Percentiles rank a stretch among this genome's conserved stretches.
Conservation (phyloP, 306 rosid genomes). For the Alnus rubra region DNA sequence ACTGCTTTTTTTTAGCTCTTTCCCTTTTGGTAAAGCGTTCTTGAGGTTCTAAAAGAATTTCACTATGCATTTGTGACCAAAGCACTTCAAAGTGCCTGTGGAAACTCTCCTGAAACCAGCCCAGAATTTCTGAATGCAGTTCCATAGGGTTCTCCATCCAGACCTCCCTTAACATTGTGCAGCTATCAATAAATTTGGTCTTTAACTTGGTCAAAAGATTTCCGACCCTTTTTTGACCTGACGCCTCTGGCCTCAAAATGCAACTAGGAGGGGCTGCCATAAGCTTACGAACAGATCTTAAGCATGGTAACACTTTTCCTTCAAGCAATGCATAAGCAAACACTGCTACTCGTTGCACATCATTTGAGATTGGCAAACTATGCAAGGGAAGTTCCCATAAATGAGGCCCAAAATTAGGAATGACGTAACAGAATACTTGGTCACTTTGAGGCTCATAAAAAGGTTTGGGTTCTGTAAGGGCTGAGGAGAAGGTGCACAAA, state of each 20-base stretch:
- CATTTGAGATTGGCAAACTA: constrained; percentile 43
- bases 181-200: constrained; percentile 45
- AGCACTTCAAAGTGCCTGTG: constrained; percentile 43
- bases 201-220: constrained; percentile 58
- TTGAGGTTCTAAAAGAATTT: constrained; percentile 50
- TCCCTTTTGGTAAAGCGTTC: constrained; percentile 35
- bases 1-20: constrained; percentile 32
- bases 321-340: constrained; percentile 82
- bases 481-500: constrained; percentile 62
- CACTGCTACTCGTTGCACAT: constrained; percentile 42
- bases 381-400: constrained; percentile 79
- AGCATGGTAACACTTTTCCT: constrained; percentile 84
- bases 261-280: constrained; percentile 75
- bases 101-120: constrained; percentile 78
- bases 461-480: constrained; percentile 62
- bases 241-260: constrained; percentile 73
- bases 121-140: constrained; percentile 60
- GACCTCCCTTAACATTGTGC: constrained; percentile 52
- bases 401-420: constrained; percentile 73
- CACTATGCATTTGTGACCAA: constrained; percentile 72
- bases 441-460: constrained; percentile 66
- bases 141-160: constrained; percentile 80
- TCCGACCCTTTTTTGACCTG: constrained; percentile 78
- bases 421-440: constrained; percentile 59
- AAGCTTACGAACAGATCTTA: constrained; percentile 50